Base-by-base conservation (phyloP, 805 yeast genomes). In the Candida broadrunensis region DNA sequence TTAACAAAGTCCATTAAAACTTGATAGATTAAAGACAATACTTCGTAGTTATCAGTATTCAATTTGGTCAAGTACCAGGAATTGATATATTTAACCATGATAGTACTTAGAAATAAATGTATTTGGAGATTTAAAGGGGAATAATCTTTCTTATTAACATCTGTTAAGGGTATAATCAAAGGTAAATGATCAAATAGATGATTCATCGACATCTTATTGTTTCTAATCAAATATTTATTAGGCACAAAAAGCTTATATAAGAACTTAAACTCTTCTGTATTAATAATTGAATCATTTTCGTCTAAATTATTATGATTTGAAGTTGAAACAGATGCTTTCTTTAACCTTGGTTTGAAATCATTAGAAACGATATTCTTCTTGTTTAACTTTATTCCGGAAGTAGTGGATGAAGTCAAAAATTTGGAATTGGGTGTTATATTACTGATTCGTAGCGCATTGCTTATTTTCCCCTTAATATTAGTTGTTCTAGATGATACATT, bases 221-320 rank as follows among this genome's bases (percentile, higher is more conserved):
- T 63, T 39, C 50, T 53, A 40, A 65, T 58, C 27, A 61, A 48
- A 38, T 56, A 46, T 34, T 58, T 61, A 30, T 60, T 52, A 3
- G 74, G 73, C 4, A 66, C 63, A 45, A 52, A 66, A 23, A 67
- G 48, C 41, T 50, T 54, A 40, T 57, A 65, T 14, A 67, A 54
- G 12, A 69, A 51, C 34, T 57, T 56, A 43, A 60, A 55, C 42
- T 66, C 71, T 11, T 63, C 60, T 7, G 61, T 49, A 26, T 58
- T 56, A 14, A 52, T 49, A 4, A 29, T 14, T 29, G 18, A 14
- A 30, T 52, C 59, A 17, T 53, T 47, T n/a, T 45, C 50, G 14
- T 3, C 14, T 14, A 18, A 5, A 14, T n/a, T 14, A 11, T 5
- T 5, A 5, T 23, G 24, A 14, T 23, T 16, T n/a, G 36, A 33